These are phyloP conservation scores for Solanum tarapatanum DNA, from an alignment of 257 asterid genomes.

Conservation along the genomic window DNA sequence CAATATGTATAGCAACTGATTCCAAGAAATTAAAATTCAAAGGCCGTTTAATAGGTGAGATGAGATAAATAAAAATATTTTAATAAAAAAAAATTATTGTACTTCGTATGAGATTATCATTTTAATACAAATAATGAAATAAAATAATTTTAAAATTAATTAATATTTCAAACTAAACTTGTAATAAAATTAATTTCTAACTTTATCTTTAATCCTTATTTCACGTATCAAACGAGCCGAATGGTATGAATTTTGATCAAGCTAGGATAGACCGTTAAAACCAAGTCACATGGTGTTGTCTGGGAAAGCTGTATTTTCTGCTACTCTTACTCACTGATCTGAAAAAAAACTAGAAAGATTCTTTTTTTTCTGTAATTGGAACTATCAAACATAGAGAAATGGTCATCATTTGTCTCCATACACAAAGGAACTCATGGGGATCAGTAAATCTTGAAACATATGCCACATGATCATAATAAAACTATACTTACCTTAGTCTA, in stretches of 20 bases:
- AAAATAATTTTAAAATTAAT: neutral
- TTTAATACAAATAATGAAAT: neutral
- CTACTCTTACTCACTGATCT: neutral
- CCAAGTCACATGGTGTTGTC: slow-evolving; percentile 15
- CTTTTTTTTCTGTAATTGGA: slow-evolving; percentile 11
- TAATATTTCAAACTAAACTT: no score
- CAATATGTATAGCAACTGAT: neutral
- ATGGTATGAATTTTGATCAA: neutral
- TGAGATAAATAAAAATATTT: neutral
- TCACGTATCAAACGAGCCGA: neutral
- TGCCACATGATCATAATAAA: neutral
- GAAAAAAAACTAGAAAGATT: slow-evolving; percentile 2
- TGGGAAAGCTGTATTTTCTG: slow-evolving; percentile 11
- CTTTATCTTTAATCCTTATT: no score
- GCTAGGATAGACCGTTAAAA: neutral
- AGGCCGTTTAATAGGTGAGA: neutral
- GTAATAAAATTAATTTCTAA: neutral
- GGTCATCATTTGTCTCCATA: neutral
- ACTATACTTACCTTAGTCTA: neutral
- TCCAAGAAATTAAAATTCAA: neutral
- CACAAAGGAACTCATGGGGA: slow-evolving; percentile 12
- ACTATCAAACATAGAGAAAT: slow-evolving; percentile 1
- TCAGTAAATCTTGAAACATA: slow-evolving; percentile 5
- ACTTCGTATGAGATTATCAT: neutral
- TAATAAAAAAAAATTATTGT: no score